These are phyloP conservation scores for Corchorus capsularis DNA, from an alignment of 345 rosid species.

Conservation along the genomic window DNA sequence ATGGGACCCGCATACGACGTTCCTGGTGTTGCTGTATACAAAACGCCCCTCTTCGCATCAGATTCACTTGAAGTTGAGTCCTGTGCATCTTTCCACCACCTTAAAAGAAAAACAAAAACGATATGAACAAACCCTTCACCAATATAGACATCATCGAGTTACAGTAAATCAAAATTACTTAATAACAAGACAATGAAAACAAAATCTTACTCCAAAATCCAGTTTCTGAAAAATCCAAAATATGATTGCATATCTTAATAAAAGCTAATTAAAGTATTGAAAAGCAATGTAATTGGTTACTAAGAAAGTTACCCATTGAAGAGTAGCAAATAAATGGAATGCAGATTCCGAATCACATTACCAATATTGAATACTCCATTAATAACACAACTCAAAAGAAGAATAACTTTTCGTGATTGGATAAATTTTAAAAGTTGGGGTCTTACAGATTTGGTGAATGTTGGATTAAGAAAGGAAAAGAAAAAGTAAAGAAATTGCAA, in stretches of 20 bases:
- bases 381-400: slow-evolving; percentile 5
- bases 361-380: not conserved
- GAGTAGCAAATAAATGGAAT: not conserved
- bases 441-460: slow-evolving; percentile 11
- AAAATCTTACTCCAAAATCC: slow-evolving; percentile 1
- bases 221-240: not conserved
- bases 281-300: not conserved
- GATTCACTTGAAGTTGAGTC: slow-evolving; percentile 48
- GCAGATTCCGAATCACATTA: slow-evolving; percentile 10
- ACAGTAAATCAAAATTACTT: not conserved
- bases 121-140: slow-evolving; percentile 8
- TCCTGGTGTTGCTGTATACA: slow-evolving; percentile 67
- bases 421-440: not conserved
- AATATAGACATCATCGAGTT: slow-evolving; percentile 22
- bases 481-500: not conserved
- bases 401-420: slow-evolving; percentile 18
- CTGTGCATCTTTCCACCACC: slow-evolving; percentile 97
- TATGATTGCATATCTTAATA: too few species aligned
- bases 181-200: not conserved
- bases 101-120: slow-evolving; percentile 30
- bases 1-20: slow-evolving; percentile 77
- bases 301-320: not conserved
- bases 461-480: not conserved
- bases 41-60: slow-evolving; percentile 58
- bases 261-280: not conserved